Percentiles rank a stretch among this genome's conserved stretches.
phyloP scores from a whole-genome alignment of 495 filamentous ascomycete species.

The Penicillium robsamsonii region DNA sequence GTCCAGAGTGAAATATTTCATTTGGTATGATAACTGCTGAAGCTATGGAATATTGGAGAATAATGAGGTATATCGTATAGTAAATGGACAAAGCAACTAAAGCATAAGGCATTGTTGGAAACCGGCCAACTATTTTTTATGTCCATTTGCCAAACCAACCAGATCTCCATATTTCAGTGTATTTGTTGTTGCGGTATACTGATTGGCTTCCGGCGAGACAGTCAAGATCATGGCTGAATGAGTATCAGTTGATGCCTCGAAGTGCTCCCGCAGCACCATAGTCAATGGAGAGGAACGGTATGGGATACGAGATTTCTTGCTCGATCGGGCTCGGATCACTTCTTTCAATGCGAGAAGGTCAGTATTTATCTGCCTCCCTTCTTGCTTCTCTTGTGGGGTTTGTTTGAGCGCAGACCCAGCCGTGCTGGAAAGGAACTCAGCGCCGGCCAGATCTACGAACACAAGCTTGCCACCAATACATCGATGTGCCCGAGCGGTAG shows the following conservation, averaged over 20 bases:
- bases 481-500: not conserved
- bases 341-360: constrained; percentile 33
- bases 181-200: constrained; percentile 25
- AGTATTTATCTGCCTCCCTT: constrained; percentile 28
- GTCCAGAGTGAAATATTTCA: not conserved
- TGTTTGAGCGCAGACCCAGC: constrained; percentile 16
- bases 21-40: not conserved
- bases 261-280: constrained; percentile 28
- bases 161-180: constrained; percentile 30
- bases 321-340: constrained; percentile 25
- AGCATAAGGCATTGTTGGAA: not conserved
- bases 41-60: not conserved
- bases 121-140: not conserved
- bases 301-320: constrained; percentile 19
- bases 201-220: constrained; percentile 16
- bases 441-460: constrained; percentile 30
- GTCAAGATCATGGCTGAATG: constrained; percentile 27
- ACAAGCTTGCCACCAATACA: constrained; percentile 28
- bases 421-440: constrained; percentile 20
- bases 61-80: not conserved
- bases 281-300: constrained; percentile 28
- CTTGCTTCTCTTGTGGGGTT: constrained; percentile 22
- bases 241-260: constrained; percentile 10
- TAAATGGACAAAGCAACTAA: not conserved
- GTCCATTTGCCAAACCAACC: constrained; percentile 57